phyloP scores from a whole-genome alignment of 2,329 filamentous ascomycete genomes.

The Talaromyces sp. region DNA sequence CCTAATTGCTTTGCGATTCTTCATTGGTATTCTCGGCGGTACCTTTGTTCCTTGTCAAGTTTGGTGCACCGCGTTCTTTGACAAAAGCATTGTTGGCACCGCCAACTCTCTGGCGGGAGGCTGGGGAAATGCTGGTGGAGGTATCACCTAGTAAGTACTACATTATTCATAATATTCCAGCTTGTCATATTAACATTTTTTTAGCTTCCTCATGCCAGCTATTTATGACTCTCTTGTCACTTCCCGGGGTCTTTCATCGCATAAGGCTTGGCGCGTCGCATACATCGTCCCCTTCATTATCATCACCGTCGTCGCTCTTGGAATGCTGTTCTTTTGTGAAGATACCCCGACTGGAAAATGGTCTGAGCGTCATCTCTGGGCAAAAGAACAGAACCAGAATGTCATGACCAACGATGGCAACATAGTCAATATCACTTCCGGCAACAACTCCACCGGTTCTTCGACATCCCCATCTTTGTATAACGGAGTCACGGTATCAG shows the following conservation, averaged over 20 bases:
- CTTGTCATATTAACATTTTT: constrained; percentile 1
- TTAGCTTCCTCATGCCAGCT: constrained; percentile 83
- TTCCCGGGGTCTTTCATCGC: constrained; percentile 60
- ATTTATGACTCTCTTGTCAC: constrained; percentile 76
- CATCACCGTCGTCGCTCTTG: constrained; percentile 66
- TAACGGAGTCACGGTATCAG: constrained; percentile 18
- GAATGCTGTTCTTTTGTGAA: constrained; percentile 72
- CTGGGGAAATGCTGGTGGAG: constrained; percentile 84
- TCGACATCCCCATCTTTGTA: constrained; percentile 29
- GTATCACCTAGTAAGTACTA: constrained; percentile 71
- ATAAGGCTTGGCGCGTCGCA: constrained; percentile 79
- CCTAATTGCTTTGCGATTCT: constrained; percentile 48
- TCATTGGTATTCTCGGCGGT: constrained; percentile 48
- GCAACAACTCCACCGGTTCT: constrained; percentile 23
- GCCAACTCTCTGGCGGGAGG: constrained; percentile 85
- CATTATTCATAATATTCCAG: not conserved
- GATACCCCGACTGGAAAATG: constrained; percentile 84
- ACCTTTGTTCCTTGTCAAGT: constrained; percentile 70
- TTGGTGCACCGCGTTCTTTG: constrained; percentile 90
- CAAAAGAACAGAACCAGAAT: constrained; percentile 45
- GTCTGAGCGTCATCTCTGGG: constrained; percentile 68
- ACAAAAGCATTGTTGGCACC: constrained; percentile 87
- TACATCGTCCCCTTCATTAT: constrained; percentile 84
- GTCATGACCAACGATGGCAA: constrained; percentile 26
- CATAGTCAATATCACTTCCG: constrained; percentile 34